These are phyloP conservation scores for Serpula lacrymans DNA, from an alignment of 768 basidiomycete genomes.

Conservation along the genomic window DNA sequence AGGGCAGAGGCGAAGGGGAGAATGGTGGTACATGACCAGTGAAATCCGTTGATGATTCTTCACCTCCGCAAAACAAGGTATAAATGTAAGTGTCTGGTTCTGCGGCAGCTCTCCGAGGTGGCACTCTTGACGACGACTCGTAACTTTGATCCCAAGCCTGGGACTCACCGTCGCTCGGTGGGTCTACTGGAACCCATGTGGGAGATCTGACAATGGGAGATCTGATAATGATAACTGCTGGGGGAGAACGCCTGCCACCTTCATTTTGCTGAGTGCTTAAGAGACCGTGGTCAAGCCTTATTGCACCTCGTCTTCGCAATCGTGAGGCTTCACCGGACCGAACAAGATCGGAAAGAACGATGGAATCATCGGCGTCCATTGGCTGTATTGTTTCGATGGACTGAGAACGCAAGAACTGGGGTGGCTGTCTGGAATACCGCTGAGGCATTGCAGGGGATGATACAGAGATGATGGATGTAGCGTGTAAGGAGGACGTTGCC, in stretches of 20 bases:
- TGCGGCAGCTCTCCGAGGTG: conserved; percentile 18
- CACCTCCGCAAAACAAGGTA: conserved; percentile 43
- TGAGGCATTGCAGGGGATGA: conserved; percentile 32
- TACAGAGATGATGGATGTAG: conserved; percentile 23
- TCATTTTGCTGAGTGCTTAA: conserved; percentile 26
- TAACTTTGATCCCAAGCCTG: conserved; percentile 32
- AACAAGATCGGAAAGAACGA: conserved; percentile 70
- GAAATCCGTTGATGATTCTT: conserved; percentile 14
- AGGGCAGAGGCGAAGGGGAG: conserved; percentile 36
- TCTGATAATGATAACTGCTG: conserved; percentile 23
- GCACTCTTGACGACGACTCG: conserved; percentile 20
- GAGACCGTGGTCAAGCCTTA: conserved; percentile 52
- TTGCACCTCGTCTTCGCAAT: conserved; percentile 68
- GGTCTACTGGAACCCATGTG: conserved; percentile 33
- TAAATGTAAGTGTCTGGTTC: conserved; percentile 23
- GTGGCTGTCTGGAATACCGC: conserved; percentile 21
- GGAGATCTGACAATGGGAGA: conserved; percentile 22
- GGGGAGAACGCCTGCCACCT: conserved; percentile 18
- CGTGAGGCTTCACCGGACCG: conserved; percentile 74
- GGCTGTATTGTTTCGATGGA: conserved; percentile 22
- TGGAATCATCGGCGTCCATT: conserved; percentile 60
- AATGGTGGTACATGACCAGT: conserved; percentile 15
- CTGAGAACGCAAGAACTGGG: conserved; percentile 5
- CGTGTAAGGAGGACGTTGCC: too few species aligned
- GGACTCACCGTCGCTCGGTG: conserved; percentile 28